Evolutionary conservation across 2,329 filamentous ascomycete species (phyloP).

Genomic region (Metarhizium album): DNA sequence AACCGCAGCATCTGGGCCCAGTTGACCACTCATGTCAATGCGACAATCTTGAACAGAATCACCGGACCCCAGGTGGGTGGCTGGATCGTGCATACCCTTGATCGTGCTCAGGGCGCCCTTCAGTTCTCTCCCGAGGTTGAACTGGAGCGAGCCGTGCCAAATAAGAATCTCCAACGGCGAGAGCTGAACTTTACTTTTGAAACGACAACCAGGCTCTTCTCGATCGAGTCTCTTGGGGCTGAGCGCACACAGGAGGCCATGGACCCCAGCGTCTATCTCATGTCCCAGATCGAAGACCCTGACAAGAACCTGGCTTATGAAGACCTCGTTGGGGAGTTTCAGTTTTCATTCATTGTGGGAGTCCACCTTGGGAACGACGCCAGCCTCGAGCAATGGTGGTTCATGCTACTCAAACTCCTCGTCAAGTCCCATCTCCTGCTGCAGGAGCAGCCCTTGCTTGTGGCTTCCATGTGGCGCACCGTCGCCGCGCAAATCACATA

Average conservation of each 20-base stretch:
- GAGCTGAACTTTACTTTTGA: conserved; percentile 39
- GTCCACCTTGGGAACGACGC: conserved; percentile 46
- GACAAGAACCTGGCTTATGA: conserved; percentile 18
- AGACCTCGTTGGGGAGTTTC: conserved; percentile 47
- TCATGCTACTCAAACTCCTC: conserved; percentile 39
- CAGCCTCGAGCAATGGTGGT: conserved; percentile 53
- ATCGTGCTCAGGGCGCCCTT: conserved; percentile 36
- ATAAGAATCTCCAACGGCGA: conserved; percentile 20
- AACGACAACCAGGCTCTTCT: conserved; percentile 31
- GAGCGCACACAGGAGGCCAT: conserved; percentile 32
- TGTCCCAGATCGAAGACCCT: conserved; percentile 24
- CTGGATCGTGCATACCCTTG: conserved; percentile 44
- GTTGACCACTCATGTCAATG: conserved; percentile 38
- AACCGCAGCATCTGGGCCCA: conserved; percentile 37
- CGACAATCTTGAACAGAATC: conserved; percentile 34
- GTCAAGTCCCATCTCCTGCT: conserved; percentile 39
- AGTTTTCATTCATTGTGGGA: conserved; percentile 48
- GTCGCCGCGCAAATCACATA: conserved; percentile 46
- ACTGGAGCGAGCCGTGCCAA: conserved; percentile 28
- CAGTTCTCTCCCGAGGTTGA: conserved; percentile 27
- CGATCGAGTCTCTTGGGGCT: conserved; percentile 24
- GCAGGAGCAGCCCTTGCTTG: conserved; percentile 31
- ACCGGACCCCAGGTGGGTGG: conserved; percentile 29
- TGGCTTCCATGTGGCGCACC: conserved; percentile 34
- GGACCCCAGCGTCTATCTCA: conserved; percentile 38